Evolutionary conservation across 2,329 filamentous ascomycete genomes (phyloP), one percentile per base, ranked within the genome.

Genomic region (Cercospora berteroae): DNA sequence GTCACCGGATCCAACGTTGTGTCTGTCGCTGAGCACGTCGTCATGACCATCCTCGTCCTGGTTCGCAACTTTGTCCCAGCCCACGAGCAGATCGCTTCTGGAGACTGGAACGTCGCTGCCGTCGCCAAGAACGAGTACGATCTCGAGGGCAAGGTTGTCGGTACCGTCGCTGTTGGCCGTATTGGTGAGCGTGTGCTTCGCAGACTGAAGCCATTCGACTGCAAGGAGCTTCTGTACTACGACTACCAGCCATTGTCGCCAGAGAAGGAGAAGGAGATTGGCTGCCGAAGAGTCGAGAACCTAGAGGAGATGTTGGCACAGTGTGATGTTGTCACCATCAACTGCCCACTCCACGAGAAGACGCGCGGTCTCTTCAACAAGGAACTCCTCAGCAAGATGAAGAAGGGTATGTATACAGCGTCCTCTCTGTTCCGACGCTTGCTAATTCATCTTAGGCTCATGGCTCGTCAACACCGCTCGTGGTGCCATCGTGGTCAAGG

Each of bases 381-480:
- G 90, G 93, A 98, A 59, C 87, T 98, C 77, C 94, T 98, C 80
- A 86, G 89, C 82, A 97, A 98, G 91, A 99, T 98, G 95, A 98
- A 98, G 92, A 90, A 90, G 81, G 94, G 91, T 89, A 80, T 74
- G 86, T 74, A 52, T 33, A 8, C 20, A 18, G 2, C 1, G 20
- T 8, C 44, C 10, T 5, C 31, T 36, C 8, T 2, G 1, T 12
- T 42, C 12, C 18, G 23, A 36, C 48, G 20, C 52, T 33, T 2
- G 23, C 60, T 63, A 39, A 58, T 16, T 20, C 67, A 72, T 57
- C n/a, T 8, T 44, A 91, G 90, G 93, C 77, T 91, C 93, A 48
- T 98, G 95, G 92, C 91, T 99, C 79, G 85, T 99, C 85, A 99
- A 99, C 90, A 99, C 95, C 36, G 95, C 95, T 75, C 95, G 95